Percentiles rank a stretch among this genome's conserved stretches.
These are phyloP conservation scores for Aureobasidium lini DNA, from an alignment of 2,329 filamentous ascomycete genomes.

Conservation along the genomic window DNA sequence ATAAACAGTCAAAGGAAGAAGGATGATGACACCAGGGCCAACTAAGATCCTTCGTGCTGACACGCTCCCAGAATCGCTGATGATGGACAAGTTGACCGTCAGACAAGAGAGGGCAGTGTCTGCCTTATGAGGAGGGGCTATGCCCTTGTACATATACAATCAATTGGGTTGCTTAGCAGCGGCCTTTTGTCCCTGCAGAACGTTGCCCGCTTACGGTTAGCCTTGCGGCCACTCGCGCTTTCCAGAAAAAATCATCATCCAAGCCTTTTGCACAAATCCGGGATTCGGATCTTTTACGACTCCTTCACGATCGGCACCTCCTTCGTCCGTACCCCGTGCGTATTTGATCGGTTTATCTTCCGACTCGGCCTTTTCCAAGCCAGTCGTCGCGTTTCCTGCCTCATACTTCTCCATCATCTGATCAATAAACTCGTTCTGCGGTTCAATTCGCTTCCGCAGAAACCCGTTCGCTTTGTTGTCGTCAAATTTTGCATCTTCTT, in stretches of 20 bases:
- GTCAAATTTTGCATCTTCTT: neutral
- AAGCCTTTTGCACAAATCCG: neutral
- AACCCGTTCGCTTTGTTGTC: neutral
- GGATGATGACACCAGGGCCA: conserved; percentile 5
- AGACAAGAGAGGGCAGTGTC: neutral
- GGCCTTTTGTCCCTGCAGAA: conserved; percentile 11
- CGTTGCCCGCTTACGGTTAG: conserved; percentile 1
- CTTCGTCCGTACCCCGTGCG: neutral
- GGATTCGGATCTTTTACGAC: neutral
- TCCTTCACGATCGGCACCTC: neutral
- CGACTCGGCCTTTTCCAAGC: conserved; percentile 5
- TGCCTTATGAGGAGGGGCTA: conserved; percentile 1
- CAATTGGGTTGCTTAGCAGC: conserved; percentile 6
- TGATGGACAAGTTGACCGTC: neutral
- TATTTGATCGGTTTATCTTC: neutral
- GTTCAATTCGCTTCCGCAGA: neutral
- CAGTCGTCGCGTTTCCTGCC: conserved; percentile 1
- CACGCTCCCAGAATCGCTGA: neutral
- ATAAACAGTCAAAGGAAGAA: neutral
- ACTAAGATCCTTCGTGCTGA: neutral
- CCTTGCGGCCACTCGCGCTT: conserved; percentile 9
- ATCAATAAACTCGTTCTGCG: neutral
- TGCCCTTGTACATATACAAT: conserved; percentile 9
- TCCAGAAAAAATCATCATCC: conserved; percentile 6
- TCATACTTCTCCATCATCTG: conserved; percentile 2